Percentiles rank a stretch among this genome's conserved stretches.
Conservation (phyloP, 805 yeast species). For the Candida pseudofarinosa region DNA sequence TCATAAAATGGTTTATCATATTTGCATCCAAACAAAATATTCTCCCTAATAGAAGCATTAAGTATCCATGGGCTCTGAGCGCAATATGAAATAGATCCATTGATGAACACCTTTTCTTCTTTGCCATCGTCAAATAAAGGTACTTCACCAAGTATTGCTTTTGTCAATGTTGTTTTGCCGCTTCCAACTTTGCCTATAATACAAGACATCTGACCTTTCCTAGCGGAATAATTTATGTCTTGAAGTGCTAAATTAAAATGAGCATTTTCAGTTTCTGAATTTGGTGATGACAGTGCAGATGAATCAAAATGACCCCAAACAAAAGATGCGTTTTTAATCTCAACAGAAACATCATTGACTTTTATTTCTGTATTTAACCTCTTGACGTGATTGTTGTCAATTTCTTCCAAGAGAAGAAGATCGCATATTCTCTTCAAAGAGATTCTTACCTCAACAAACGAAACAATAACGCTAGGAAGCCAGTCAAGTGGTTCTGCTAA, state of each 20-base stretch:
- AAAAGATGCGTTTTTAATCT: conserved; percentile 27
- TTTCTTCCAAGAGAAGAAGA: conserved; percentile 31
- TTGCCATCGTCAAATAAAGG: conserved; percentile 9
- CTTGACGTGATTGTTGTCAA: conserved; percentile 21
- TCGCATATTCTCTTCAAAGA: conserved; percentile 30
- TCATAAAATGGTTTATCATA: conserved; percentile 28
- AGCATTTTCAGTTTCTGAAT: conserved; percentile 11
- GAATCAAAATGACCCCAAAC: too few species aligned
- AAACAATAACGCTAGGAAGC: conserved; percentile 29
- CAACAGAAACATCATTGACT: conserved; percentile 21
- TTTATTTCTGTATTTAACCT: conserved; percentile 14
- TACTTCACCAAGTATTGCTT: conserved; percentile 32
- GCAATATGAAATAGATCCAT: conserved; percentile 37
- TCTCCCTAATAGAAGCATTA: conserved; percentile 37
- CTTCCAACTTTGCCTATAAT: conserved; percentile 40
- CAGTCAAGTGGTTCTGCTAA: conserved; percentile 31
- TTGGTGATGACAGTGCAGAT: too few species aligned
- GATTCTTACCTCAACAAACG: conserved; percentile 27
- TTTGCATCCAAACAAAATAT: conserved; percentile 34
- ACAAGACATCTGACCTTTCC: conserved; percentile 34
- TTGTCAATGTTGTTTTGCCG: conserved; percentile 36
- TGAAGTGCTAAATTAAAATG: conserved; percentile 24
- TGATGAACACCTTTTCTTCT: conserved; percentile 17
- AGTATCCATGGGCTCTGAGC: conserved; percentile 41
- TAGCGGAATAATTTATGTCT: conserved; percentile 29